Conservation (phyloP, 2,329 filamentous ascomycete genomes). For the Penicillium freii region DNA sequence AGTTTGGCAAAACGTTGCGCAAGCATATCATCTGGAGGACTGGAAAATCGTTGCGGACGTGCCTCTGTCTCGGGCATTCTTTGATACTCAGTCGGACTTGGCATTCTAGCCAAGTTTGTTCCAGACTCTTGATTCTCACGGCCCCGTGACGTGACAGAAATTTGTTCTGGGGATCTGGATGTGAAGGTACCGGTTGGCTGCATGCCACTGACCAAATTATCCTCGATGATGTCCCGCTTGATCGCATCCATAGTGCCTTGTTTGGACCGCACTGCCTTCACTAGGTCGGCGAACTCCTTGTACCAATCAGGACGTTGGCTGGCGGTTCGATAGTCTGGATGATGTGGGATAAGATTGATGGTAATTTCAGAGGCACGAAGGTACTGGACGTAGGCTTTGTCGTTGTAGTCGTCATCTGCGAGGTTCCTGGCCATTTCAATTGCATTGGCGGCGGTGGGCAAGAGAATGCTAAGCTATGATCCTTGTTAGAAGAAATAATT, state of each 20-base stretch:
- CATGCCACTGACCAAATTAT: constrained; percentile 33
- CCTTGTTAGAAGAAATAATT: constrained; percentile 21
- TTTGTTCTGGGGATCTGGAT: constrained; percentile 12
- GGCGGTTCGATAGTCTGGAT: constrained; percentile 69
- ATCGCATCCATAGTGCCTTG: constrained; percentile 44
- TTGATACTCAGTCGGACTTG: constrained; percentile 42
- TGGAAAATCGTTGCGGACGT: constrained; percentile 27
- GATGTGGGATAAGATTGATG: constrained; percentile 70
- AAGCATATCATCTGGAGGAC: constrained; percentile 36
- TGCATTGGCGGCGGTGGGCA: constrained; percentile 38
- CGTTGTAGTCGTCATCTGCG: constrained; percentile 49
- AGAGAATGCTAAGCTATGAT: constrained; percentile 35
- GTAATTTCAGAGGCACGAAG: constrained; percentile 77
- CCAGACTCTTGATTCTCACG: constrained; percentile 23
- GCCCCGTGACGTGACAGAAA: constrained; percentile 19
- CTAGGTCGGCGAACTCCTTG: constrained; percentile 52
- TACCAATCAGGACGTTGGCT: constrained; percentile 52
- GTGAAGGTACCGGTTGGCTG: constrained; percentile 23
- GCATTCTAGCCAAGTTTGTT: constrained; percentile 36
- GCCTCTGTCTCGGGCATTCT: constrained; percentile 21
- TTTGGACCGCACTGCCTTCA: constrained; percentile 44
- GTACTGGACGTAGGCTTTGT: constrained; percentile 79
- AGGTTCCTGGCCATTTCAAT: constrained; percentile 35
- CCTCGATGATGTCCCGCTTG: constrained; percentile 42
- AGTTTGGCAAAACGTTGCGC: constrained; percentile 44